Evolutionary conservation across 1,139 yeast genomes (phyloP).

Genomic region (Wickerhamiella infanticola): DNA sequence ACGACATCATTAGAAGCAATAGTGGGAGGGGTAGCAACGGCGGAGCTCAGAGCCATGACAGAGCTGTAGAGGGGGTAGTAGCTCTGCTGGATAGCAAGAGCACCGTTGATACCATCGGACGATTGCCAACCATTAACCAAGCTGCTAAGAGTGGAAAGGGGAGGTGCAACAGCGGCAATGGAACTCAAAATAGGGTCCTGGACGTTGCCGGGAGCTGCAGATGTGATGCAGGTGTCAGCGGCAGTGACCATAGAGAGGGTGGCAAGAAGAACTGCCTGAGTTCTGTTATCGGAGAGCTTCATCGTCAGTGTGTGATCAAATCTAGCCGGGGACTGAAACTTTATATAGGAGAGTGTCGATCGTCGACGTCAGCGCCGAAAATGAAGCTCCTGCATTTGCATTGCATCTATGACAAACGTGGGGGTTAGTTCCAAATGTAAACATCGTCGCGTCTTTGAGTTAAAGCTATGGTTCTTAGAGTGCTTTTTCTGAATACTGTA

Average conservation of each 20-base stretch:
- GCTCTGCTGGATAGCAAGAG: constrained; percentile 13
- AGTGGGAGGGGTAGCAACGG: constrained; percentile 1
- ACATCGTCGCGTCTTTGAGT: no score
- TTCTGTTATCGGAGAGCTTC: constrained; percentile 7
- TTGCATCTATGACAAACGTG: no score
- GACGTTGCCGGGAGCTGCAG: background rate
- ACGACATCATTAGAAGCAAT: background rate
- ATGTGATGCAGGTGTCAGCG: background rate
- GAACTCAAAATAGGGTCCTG: background rate
- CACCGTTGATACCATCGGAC: constrained; percentile 12
- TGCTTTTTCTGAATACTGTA: no score
- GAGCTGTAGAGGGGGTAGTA: constrained; percentile 10
- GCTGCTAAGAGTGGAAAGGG: constrained; percentile 4
- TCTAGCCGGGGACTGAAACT: no score
- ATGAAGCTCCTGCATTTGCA: no score
- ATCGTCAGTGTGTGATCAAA: background rate
- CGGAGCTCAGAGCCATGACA: constrained; percentile 7
- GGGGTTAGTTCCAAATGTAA: no score
- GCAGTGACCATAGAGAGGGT: background rate
- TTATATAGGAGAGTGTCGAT: no score
- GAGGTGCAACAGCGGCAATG: background rate
- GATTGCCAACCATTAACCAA: constrained; percentile 8
- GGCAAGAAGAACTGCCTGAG: background rate
- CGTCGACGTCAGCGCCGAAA: no score
- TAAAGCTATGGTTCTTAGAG: no score